phyloP scores from a whole-genome alignment of 164 flowering plant species.

The Macadamia tetraphylla region DNA sequence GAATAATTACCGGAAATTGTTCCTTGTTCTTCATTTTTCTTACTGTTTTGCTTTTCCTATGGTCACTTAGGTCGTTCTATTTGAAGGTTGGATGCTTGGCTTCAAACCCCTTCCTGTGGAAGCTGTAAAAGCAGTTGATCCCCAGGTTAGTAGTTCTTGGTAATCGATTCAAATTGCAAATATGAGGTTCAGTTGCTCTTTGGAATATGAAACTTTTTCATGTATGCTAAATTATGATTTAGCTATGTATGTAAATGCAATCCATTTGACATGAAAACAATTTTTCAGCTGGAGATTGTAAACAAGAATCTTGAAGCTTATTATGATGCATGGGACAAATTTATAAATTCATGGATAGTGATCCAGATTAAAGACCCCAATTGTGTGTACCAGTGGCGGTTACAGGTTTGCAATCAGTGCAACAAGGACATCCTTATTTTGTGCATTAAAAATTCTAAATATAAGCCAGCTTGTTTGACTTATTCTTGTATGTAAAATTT shows the following conservation, averaged over 20 bases:
- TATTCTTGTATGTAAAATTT: slow-evolving; percentile 7
- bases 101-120: slow-evolving; percentile 78
- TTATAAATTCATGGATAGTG: slow-evolving; percentile 74
- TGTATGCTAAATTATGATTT: neutral
- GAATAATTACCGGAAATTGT: neutral
- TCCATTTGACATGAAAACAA: neutral
- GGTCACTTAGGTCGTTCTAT: slow-evolving; percentile 55
- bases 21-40: neutral
- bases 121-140: slow-evolving; percentile 58
- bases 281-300: slow-evolving; percentile 61
- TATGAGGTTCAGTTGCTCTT: neutral
- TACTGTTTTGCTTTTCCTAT: neutral
- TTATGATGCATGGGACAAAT: slow-evolving; percentile 92
- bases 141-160: slow-evolving; percentile 34
- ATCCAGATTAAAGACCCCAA: slow-evolving; percentile 86
- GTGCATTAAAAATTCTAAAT: neutral
- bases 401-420: slow-evolving; percentile 53
- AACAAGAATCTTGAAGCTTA: slow-evolving; percentile 86
- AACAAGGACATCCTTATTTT: neutral
- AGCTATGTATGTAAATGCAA: too few relatives aligned
- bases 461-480: neutral
- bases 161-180: neutral
- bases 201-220: neutral
- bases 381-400: slow-evolving; percentile 86
- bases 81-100: slow-evolving; percentile 99